A percentile compares a stretch with the other conserved stretches of the same genome.
Evolutionary conservation across 306 rosid genomes (phyloP).

Genomic region (Cicer chorassanicum): DNA sequence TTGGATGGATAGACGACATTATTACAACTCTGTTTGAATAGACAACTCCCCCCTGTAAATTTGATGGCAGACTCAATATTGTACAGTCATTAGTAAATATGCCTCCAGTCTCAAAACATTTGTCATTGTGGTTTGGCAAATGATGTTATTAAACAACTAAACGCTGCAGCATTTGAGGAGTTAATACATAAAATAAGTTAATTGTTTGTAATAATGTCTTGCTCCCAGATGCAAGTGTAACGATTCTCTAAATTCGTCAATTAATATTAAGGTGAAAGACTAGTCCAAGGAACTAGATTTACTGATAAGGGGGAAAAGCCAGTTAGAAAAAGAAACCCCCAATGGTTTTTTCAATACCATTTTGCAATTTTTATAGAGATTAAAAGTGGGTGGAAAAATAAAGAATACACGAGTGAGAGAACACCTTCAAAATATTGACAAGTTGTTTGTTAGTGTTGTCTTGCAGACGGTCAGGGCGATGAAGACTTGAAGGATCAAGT

Average conservation of each 20-base stretch:
- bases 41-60: conserved; percentile 84
- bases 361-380: conserved; percentile 7
- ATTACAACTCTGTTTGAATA: conserved; percentile 78
- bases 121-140: neutral
- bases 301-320: neutral
- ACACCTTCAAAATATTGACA: conserved; percentile 80
- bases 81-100: conserved; percentile 30
- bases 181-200: too few relatives aligned
- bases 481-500: conserved; percentile 78
- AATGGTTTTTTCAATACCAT: neutral
- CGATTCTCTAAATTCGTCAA: too few relatives aligned
- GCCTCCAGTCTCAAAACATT: neutral
- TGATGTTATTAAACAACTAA: conserved; percentile 20
- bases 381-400: conserved; percentile 31
- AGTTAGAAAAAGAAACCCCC: conserved; percentile 2
- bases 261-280: too few relatives aligned
- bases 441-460: conserved; percentile 68
- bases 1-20: conserved; percentile 71
- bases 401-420: conserved; percentile 21
- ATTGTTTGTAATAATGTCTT: too few relatives aligned
- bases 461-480: conserved; percentile 86
- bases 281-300: neutral
- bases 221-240: too few relatives aligned
- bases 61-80: conserved; percentile 38
- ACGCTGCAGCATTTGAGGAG: neutral